A percentile compares a stretch with the other conserved stretches of the same genome.
Conservation (phyloP, 1,139 yeast species). For the Candida sanyaensis region DNA sequence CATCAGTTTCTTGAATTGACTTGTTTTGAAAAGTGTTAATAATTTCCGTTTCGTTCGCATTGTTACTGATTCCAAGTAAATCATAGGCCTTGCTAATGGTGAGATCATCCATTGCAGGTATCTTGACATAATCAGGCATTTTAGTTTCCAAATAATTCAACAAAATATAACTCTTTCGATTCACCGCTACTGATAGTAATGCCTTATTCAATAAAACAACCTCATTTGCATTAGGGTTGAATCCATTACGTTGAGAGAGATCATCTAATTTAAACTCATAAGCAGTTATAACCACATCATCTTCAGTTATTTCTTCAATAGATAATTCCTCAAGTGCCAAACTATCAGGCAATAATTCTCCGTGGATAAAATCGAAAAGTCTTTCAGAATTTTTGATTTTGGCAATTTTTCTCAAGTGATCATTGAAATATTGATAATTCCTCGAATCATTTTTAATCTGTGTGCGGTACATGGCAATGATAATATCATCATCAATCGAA, state of each 20-base stretch:
- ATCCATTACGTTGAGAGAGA: slow-evolving; percentile 63
- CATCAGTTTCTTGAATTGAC: slow-evolving; percentile 29
- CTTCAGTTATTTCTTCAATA: slow-evolving; percentile 68
- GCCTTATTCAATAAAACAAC: slow-evolving; percentile 36
- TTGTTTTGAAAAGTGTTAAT: slow-evolving; percentile 54
- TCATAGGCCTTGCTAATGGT: slow-evolving; percentile 38
- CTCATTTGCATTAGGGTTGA: slow-evolving; percentile 41
- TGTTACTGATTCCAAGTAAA: slow-evolving; percentile 42
- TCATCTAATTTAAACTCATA: slow-evolving; percentile 64
- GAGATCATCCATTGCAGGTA: slow-evolving; percentile 14
- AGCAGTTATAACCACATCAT: slow-evolving; percentile 73
- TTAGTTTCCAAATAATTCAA: slow-evolving; percentile 49
- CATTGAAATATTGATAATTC: slow-evolving; percentile 34
- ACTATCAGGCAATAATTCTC: slow-evolving; percentile 54
- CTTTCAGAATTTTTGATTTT: slow-evolving; percentile 43
- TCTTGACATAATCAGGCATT: slow-evolving; percentile 33
- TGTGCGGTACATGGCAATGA: slow-evolving; percentile 49
- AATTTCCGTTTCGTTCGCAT: slow-evolving; percentile 57
- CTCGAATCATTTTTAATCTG: slow-evolving; percentile 36
- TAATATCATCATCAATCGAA: slow-evolving; percentile 39
- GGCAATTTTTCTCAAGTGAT: slow-evolving; percentile 45
- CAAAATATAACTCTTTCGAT: slow-evolving; percentile 42
- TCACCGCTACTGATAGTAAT: slow-evolving; percentile 42
- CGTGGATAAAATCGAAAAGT: slow-evolving; percentile 47
- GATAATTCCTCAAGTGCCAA: slow-evolving; percentile 66